phyloP scores from a whole-genome alignment of 2,329 filamentous ascomycete species.

The Annulohypoxylon truncatum region DNA sequence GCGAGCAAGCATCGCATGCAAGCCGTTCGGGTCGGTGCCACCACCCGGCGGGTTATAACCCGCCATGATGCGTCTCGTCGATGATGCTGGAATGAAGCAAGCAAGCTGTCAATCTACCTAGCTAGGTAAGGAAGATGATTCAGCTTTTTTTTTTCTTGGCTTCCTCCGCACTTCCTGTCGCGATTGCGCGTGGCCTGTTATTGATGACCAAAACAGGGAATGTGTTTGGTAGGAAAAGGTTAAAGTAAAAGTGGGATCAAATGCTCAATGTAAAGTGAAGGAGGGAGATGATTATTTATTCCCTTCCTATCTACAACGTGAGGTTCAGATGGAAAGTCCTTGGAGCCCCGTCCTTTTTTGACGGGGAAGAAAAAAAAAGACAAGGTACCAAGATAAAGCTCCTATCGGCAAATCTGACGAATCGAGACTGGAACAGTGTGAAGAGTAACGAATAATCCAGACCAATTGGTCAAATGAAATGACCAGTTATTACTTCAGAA shows the following conservation, averaged over 20 bases:
- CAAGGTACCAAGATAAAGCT: conserved; percentile 25
- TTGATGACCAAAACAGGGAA: background rate
- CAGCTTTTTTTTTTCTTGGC: background rate
- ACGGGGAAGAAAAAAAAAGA: conserved; percentile 18
- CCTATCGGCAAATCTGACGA: conserved; percentile 25
- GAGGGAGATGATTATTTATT: conserved; percentile 11
- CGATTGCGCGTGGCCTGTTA: background rate
- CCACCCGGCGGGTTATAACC: conserved; percentile 51
- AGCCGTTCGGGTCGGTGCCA: conserved; percentile 49
- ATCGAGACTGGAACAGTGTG: conserved; percentile 6
- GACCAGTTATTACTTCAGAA: conserved; percentile 2
- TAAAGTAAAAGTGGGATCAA: background rate
- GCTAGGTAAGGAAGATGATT: background rate
- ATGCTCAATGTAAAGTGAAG: conserved; percentile 1
- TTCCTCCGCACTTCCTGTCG: background rate
- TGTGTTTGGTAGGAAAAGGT: background rate
- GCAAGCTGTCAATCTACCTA: conserved; percentile 6
- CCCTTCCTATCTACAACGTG: conserved; percentile 36
- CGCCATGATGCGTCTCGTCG: conserved; percentile 47
- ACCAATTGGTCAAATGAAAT: conserved; percentile 19
- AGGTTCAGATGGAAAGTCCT: conserved; percentile 13
- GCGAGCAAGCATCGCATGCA: conserved; percentile 58
- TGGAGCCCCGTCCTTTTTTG: conserved; percentile 44
- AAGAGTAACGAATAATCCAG: background rate
- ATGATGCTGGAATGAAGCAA: conserved; percentile 27